phyloP scores from a whole-genome alignment of 1,284 basidiomycete species.

The Ceratobasidium papillatum region DNA sequence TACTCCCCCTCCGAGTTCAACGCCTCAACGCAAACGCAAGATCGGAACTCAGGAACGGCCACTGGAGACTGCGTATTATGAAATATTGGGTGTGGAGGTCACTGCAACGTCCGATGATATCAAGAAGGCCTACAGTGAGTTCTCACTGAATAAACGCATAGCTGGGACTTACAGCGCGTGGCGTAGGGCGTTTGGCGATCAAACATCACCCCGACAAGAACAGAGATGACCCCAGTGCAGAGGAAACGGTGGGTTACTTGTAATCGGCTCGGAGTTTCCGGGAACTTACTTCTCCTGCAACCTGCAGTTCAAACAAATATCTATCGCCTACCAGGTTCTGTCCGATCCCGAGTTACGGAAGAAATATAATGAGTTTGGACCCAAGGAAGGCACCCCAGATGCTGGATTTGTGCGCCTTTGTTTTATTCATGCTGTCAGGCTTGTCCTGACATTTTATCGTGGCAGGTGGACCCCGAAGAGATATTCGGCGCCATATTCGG shows the following conservation, averaged over 20 bases:
- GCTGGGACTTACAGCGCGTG: neutral
- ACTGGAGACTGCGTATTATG: constrained; percentile 57
- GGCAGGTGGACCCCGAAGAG: constrained; percentile 76
- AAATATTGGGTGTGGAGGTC: constrained; percentile 78
- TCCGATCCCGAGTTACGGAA: constrained; percentile 84
- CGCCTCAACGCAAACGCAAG: constrained; percentile 62
- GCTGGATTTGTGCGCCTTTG: constrained; percentile 60
- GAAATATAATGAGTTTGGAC: constrained; percentile 88
- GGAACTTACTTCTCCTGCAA: neutral
- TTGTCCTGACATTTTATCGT: neutral
- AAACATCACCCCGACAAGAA: constrained; percentile 95
- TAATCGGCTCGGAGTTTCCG: neutral
- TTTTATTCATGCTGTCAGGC: neutral
- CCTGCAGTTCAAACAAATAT: constrained; percentile 78
- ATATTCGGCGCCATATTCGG: constrained; percentile 95
- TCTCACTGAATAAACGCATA: constrained; percentile 1
- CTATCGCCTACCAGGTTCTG: constrained; percentile 79
- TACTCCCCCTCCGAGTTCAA: constrained; percentile 39
- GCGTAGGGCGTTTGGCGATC: constrained; percentile 85
- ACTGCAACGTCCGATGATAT: constrained; percentile 85
- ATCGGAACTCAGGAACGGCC: constrained; percentile 90
- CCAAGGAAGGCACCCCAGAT: constrained; percentile 80
- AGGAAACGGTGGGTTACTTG: constrained; percentile 67
- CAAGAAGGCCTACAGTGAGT: constrained; percentile 92
- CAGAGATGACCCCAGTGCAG: constrained; percentile 89